These are phyloP conservation scores for Camelina sativa DNA, from an alignment of 345 rosid genomes.

Conservation along the genomic window DNA sequence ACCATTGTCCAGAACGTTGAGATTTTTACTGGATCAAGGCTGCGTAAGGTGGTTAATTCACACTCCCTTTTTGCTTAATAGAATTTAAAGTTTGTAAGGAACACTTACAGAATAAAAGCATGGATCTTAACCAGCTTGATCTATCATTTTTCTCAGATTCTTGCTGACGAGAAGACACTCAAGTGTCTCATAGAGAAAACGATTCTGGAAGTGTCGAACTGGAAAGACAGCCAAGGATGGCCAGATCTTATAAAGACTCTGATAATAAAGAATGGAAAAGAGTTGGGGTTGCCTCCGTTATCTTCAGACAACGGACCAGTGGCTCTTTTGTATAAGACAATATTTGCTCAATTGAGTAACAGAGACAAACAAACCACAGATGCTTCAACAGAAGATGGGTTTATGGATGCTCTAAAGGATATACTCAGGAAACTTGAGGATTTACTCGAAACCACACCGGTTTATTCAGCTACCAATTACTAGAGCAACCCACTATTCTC, in stretches of 20 bases:
- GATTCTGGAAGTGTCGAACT: conserved; percentile 39
- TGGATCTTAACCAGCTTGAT: conserved; percentile 12
- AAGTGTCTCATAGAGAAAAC: conserved; percentile 47
- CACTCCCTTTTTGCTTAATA: not conserved
- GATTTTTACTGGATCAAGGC: conserved; percentile 64
- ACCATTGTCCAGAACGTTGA: conserved; percentile 56
- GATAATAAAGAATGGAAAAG: conserved; percentile 60
- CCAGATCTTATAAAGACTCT: conserved; percentile 50
- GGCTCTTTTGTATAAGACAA: conserved; percentile 58
- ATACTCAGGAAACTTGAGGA: conserved; percentile 62
- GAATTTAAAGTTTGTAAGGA: not conserved
- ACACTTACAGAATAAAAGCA: not conserved
- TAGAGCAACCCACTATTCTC: not conserved
- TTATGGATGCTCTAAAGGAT: conserved; percentile 47
- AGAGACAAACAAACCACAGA: conserved; percentile 40
- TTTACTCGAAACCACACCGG: conserved; percentile 63
- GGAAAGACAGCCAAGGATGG: conserved; percentile 38
- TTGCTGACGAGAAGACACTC: conserved; percentile 58
- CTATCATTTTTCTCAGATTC: conserved; percentile 53
- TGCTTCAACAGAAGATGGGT: conserved; percentile 42
- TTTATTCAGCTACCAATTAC: conserved; percentile 47
- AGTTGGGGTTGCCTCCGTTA: conserved; percentile 74
- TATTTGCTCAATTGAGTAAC: conserved; percentile 50
- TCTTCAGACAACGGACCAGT: conserved; percentile 62
- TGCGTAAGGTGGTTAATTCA: conserved; percentile 63